Percentiles rank a stretch among this genome's conserved stretches.
phyloP scores from a whole-genome alignment of 2,329 filamentous ascomycete genomes.

The Sordariomycetes sp. region DNA sequence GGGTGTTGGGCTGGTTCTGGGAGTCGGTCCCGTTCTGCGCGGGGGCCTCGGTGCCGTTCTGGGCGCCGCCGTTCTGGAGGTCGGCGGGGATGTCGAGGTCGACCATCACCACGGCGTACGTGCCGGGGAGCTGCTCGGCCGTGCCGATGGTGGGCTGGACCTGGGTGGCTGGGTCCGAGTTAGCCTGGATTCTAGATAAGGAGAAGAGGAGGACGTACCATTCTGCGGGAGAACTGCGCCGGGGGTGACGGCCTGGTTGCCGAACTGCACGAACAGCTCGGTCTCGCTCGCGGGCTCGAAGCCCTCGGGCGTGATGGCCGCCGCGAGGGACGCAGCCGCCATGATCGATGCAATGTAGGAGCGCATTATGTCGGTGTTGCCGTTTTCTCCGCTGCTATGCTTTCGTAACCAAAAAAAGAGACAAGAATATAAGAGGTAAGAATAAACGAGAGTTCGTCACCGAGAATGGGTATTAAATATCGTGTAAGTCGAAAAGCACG shows the following conservation, averaged over 20 bases:
- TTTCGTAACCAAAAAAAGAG: background rate
- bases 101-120: slow-evolving; percentile 28
- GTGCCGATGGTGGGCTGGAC: slow-evolving; percentile 24
- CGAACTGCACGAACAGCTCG: slow-evolving; percentile 28
- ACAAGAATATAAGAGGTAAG: background rate
- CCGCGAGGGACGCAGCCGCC: slow-evolving; percentile 18
- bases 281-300: slow-evolving; percentile 26
- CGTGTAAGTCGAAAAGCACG: too few species aligned
- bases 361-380: slow-evolving; percentile 2
- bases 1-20: slow-evolving; percentile 21
- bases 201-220: slow-evolving; percentile 14
- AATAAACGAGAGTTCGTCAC: background rate
- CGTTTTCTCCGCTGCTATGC: background rate
- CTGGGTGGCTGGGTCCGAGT: slow-evolving; percentile 18
- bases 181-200: background rate
- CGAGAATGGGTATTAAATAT: too few species aligned
- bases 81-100: slow-evolving; percentile 33
- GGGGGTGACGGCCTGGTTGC: slow-evolving; percentile 21
- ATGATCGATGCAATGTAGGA: slow-evolving; percentile 12
- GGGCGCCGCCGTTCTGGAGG: background rate
- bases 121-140: slow-evolving; percentile 22
- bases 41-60: slow-evolving; percentile 22
- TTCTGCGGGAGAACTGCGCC: slow-evolving; percentile 25
- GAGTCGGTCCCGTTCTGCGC: background rate
- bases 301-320: slow-evolving; percentile 28